phyloP scores from a whole-genome alignment of 2,329 filamentous ascomycete species.

The Epichloe baconii region DNA sequence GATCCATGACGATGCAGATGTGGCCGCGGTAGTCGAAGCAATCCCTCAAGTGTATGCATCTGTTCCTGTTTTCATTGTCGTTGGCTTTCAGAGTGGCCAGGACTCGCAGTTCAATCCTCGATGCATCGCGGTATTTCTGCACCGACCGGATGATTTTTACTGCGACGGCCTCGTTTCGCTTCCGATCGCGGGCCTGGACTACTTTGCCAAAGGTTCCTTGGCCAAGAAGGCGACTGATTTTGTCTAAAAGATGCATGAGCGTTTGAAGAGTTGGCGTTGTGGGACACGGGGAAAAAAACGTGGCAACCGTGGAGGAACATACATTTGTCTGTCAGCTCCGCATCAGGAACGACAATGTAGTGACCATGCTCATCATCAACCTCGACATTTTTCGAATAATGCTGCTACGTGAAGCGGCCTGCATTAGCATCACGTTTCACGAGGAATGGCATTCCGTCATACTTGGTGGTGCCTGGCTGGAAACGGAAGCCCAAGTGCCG shows the following conservation, averaged over 20 bases:
- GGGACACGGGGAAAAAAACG: not conserved
- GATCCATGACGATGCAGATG: slow-evolving; percentile 72
- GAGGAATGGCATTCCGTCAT: not conserved
- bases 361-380: slow-evolving; percentile 95
- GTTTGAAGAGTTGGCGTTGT: not conserved
- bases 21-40: slow-evolving; percentile 97
- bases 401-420: slow-evolving; percentile 12
- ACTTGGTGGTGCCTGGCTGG: not conserved
- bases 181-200: slow-evolving; percentile 76
- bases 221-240: slow-evolving; percentile 77
- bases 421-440: not conserved
- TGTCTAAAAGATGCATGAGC: slow-evolving; percentile 41
- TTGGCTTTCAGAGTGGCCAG: slow-evolving; percentile 85
- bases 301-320: slow-evolving; percentile 26
- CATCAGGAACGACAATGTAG: slow-evolving; percentile 84
- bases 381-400: slow-evolving; percentile 48
- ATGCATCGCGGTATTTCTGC: slow-evolving; percentile 95
- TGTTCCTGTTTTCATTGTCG: slow-evolving; percentile 82
- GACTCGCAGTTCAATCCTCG: slow-evolving; percentile 84
- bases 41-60: slow-evolving; percentile 91
- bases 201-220: slow-evolving; percentile 99
- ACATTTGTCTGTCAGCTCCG: slow-evolving; percentile 82
- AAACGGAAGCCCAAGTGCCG: not conserved
- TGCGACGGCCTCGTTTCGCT: slow-evolving; percentile 66
- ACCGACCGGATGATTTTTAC: slow-evolving; percentile 98